These are phyloP conservation scores for Tuber borchii DNA, from an alignment of 495 filamentous ascomycete species.

Conservation along the genomic window DNA sequence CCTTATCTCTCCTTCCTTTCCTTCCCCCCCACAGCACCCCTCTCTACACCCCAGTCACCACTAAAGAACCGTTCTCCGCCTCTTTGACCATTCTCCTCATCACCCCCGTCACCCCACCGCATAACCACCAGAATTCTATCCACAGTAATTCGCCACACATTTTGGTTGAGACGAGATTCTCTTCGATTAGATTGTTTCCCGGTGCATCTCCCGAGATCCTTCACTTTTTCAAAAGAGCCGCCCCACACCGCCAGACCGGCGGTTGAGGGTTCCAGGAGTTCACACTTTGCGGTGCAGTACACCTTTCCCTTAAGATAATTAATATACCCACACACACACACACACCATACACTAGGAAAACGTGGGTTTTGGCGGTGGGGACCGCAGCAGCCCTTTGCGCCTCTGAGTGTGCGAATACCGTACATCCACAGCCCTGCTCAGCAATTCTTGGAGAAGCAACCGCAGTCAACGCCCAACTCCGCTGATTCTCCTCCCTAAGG, in stretches of 20 bases:
- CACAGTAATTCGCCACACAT: neutral
- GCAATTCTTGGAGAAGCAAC: neutral
- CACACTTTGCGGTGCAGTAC: neutral
- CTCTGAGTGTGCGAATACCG: neutral
- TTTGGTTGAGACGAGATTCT: neutral
- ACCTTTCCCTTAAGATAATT: neutral
- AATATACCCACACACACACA: neutral
- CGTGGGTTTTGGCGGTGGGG: neutral
- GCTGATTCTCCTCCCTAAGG: neutral
- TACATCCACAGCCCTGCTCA: neutral
- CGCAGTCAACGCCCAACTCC: neutral
- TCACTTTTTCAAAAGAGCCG: neutral
- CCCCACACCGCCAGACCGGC: neutral
- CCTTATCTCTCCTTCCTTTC: neutral
- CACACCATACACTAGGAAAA: neutral
- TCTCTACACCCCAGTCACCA: neutral
- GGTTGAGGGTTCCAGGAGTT: neutral
- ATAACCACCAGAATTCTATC: neutral
- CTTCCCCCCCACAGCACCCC: neutral
- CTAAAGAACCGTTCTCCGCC: neutral
- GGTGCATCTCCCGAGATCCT: neutral
- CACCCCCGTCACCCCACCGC: neutral
- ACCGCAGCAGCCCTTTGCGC: constrained; percentile 2
- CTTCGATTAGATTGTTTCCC: neutral
- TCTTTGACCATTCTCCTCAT: neutral